Evolutionary conservation across 139 green algal genomes (phyloP), one percentile per base, ranked within the genome.

Genomic region (Gonium pectorale): DNA sequence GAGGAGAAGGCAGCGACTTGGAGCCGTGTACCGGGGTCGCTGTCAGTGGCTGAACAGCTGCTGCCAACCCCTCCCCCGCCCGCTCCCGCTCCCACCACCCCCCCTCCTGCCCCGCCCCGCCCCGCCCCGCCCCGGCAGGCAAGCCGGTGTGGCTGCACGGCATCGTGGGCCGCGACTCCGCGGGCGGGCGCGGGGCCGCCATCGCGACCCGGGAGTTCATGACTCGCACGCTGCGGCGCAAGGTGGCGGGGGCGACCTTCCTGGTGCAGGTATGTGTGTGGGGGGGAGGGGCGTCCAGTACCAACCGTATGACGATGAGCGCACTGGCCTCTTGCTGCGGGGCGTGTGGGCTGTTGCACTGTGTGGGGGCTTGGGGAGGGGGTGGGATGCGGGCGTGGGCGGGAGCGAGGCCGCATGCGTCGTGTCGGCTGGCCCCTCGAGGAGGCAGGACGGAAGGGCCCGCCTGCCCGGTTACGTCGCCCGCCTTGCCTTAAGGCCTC

Each of bases 141-240:
- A 84, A 90, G 91, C 95, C 95, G 1, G 72, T 95, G 41, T 89
- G 86, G 67, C 87, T 98, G 86, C 95, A 98, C 83, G 95, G 95
- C 52, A 93, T 86, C 15, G 82, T 94, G 66, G 95, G 95, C 2
- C 91, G 95, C 38, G 94, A 97, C 68, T 86, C 88, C 3, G 95
- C 95, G 29, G 96, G 93, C 27, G 95, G 95, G 11, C 80, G 93
- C 0, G 95, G 95, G 33, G 91, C 90, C 17, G 88, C 93, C 4
- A 68, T 93, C 80, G 91, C 82, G 6, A 87, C 81, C 2, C 43
- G 81, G 9, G 82, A 88, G 75, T 85, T 90, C 67, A 46, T 90
- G 60, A 74, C 89, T 26, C 79, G 94, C 86, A 80, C 92, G 60
- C 63, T 91, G 66, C 44, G 71, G 40, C 87, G 86, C 33, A 80